These are phyloP conservation scores for Cutaneotrichosporon spelunceum DNA, from an alignment of 1,284 basidiomycete species.

Conservation along the genomic window DNA sequence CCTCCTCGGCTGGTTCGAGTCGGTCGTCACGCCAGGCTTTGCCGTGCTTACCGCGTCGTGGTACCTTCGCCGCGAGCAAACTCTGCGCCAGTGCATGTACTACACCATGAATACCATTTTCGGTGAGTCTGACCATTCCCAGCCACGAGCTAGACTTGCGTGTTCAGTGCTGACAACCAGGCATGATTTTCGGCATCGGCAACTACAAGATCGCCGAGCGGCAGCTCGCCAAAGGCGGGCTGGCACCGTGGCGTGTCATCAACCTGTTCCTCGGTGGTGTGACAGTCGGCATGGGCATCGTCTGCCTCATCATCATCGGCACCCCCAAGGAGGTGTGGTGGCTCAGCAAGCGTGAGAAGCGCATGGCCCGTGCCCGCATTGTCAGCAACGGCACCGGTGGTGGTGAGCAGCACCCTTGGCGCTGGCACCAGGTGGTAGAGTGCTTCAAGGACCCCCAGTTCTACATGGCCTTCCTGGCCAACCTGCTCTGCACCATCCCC, in stretches of 20 bases:
- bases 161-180: conserved; percentile 6
- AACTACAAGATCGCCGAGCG: conserved; percentile 31
- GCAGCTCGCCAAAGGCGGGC: conserved; percentile 20
- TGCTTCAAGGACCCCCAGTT: conserved; percentile 34
- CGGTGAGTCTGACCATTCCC: conserved; percentile 9
- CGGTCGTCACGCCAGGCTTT: conserved; percentile 34
- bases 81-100: conserved; percentile 24
- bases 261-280: conserved; percentile 35
- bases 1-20: conserved; percentile 34
- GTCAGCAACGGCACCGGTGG: conserved; percentile 23
- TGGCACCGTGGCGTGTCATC: conserved; percentile 34
- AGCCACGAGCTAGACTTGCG: no score
- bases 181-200: conserved; percentile 18
- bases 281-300: conserved; percentile 22
- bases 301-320: conserved; percentile 24
- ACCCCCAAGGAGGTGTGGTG: conserved; percentile 35
- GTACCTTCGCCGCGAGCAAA: conserved; percentile 19
- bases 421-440: conserved; percentile 30
- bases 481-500: conserved; percentile 28
- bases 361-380: conserved; percentile 31
- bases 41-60: conserved; percentile 16
- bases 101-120: conserved; percentile 35
- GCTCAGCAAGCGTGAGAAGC: conserved; percentile 30
- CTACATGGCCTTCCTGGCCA: conserved; percentile 23
- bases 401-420: conserved; percentile 29